Evolutionary conservation across 495 filamentous ascomycete species (phyloP).

Genomic region (Cladorrhinum samala): DNA sequence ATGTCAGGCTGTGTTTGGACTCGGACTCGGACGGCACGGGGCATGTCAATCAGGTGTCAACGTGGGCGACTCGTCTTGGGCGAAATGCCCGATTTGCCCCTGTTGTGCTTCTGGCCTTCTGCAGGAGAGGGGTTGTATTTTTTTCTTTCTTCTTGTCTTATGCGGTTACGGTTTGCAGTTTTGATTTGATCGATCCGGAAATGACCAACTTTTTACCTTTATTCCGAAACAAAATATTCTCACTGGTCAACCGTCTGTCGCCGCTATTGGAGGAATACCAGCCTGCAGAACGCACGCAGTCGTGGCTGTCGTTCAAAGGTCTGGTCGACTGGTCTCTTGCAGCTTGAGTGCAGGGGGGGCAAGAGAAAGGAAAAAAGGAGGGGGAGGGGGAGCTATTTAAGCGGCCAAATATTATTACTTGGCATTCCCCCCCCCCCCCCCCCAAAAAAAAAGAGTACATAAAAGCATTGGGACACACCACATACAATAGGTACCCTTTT

Average conservation of each 20-base stretch:
- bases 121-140: neutral
- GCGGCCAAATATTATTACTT: neutral
- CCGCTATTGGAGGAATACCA: slow-evolving; percentile 25
- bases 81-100: neutral
- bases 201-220: too few relatives aligned
- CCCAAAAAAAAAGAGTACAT: too few relatives aligned
- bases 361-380: slow-evolving; percentile 1
- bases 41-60: slow-evolving; percentile 7
- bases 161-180: neutral
- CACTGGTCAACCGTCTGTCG: slow-evolving; percentile 15
- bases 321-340: slow-evolving; percentile 13
- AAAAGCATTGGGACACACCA: too few relatives aligned
- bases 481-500: too few relatives aligned
- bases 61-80: slow-evolving; percentile 22
- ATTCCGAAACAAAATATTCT: slow-evolving; percentile 10
- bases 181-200: too few relatives aligned
- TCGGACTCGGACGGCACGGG: neutral
- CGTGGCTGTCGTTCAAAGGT: slow-evolving; percentile 35
- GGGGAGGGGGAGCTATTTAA: neutral
- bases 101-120: neutral
- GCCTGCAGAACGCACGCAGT: slow-evolving; percentile 32
- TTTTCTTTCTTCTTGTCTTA: neutral
- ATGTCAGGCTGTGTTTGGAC: slow-evolving; percentile 7
- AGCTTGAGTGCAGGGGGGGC: slow-evolving; percentile 9
- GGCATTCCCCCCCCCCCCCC: neutral